Evolutionary conservation across 2,329 filamentous ascomycete genomes (phyloP).

Genomic region (Monosporascus sp.): DNA sequence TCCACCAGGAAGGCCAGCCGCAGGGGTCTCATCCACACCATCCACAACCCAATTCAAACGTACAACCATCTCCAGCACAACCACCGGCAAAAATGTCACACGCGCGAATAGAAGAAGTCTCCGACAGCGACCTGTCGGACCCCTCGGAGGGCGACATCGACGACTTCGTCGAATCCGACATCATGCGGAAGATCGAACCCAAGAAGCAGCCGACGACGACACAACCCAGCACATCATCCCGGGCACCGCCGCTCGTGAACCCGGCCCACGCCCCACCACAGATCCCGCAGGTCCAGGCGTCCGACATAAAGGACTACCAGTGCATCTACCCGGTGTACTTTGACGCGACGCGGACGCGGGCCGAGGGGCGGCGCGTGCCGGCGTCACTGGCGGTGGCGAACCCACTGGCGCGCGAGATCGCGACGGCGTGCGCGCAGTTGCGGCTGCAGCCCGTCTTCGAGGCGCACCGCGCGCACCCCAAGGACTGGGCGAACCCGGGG

Average conservation of each 20-base stretch:
- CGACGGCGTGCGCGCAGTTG: conserved; percentile 73
- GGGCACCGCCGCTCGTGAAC: conserved; percentile 26
- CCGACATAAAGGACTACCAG: conserved; percentile 69
- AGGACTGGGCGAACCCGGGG: conserved; percentile 96
- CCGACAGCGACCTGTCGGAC: conserved; percentile 69
- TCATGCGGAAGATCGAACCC: conserved; percentile 41
- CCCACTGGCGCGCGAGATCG: conserved; percentile 84
- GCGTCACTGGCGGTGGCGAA: conserved; percentile 69
- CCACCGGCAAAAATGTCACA: conserved; percentile 61
- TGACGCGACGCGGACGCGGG: conserved; percentile 67
- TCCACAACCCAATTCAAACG: too few relatives aligned
- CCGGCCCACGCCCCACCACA: conserved; percentile 33
- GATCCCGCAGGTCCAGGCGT: conserved; percentile 38
- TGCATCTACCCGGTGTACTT: conserved; percentile 97
- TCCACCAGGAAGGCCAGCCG: too few relatives aligned
- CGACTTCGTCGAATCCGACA: conserved; percentile 54
- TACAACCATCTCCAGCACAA: too few relatives aligned
- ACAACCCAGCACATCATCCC: conserved; percentile 12
- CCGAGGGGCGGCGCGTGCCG: conserved; percentile 76
- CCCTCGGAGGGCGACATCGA: conserved; percentile 81
- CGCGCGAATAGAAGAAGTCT: conserved; percentile 87
- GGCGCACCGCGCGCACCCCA: conserved; percentile 86
- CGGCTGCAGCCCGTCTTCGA: conserved; percentile 75
- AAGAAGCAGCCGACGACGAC: conserved; percentile 23
- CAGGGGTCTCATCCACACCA: too few relatives aligned